These are phyloP conservation scores for Pistacia integerrima DNA, from an alignment of 345 rosid genomes.

Conservation along the genomic window DNA sequence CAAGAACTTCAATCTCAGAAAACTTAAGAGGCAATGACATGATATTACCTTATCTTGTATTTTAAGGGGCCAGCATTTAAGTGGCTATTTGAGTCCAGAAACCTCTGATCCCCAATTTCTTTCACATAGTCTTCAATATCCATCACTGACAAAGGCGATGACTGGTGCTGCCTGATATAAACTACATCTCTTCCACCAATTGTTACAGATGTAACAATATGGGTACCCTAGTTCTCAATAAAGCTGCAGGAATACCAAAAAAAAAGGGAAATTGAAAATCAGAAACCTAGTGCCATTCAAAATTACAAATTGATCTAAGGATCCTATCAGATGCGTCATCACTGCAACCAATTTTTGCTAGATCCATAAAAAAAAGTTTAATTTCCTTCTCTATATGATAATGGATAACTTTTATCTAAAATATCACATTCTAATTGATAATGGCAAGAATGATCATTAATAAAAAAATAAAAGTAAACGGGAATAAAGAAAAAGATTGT, in stretches of 20 bases:
- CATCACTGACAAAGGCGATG: slow-evolving; percentile 61
- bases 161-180: slow-evolving; percentile 89
- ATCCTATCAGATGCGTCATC: slow-evolving; percentile 5
- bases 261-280: slow-evolving; percentile 1
- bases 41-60: slow-evolving; percentile 90
- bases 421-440: background rate
- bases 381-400: background rate
- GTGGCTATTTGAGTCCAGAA: slow-evolving; percentile 59
- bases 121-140: slow-evolving; percentile 81
- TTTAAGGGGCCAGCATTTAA: slow-evolving; percentile 69
- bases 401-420: background rate
- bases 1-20: background rate
- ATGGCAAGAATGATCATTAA: background rate
- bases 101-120: slow-evolving; percentile 76
- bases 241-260: slow-evolving; percentile 47
- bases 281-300: slow-evolving; percentile 19
- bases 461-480: background rate
- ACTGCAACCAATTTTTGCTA: background rate
- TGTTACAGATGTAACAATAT: slow-evolving; percentile 86
- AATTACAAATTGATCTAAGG: slow-evolving; percentile 16
- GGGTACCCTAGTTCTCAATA: slow-evolving; percentile 85
- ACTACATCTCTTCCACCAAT: slow-evolving; percentile 98
- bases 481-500: too few relatives aligned
- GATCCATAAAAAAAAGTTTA: background rate
- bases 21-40: slow-evolving; percentile 7